These are phyloP conservation scores for Linnemannia hyalina DNA, from an alignment of 192 early-diverging fungal species.

Conservation along the genomic window DNA sequence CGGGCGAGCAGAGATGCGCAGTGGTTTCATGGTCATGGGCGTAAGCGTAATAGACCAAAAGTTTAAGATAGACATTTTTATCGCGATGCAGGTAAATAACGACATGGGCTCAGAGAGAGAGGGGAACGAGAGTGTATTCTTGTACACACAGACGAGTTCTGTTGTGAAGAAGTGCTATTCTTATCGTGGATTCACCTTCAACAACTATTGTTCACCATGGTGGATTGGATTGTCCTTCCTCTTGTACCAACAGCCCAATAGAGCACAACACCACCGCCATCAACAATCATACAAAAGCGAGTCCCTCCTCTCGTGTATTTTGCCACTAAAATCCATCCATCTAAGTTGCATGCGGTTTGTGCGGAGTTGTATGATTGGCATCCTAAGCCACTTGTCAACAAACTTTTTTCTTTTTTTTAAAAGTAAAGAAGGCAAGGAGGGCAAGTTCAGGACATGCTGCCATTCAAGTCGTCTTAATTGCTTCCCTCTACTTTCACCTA, in stretches of 20 bases:
- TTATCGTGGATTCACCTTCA: background rate
- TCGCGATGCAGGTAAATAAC: background rate
- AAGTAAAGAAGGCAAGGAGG: background rate
- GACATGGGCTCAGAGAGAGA: background rate
- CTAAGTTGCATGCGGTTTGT: too few relatives aligned
- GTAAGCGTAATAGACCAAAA: background rate
- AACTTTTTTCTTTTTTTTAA: constrained; percentile 14
- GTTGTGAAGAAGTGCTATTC: background rate
- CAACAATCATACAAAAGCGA: too few relatives aligned
- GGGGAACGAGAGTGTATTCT: background rate
- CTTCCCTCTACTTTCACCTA: background rate
- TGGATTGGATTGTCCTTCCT: background rate
- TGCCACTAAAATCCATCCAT: background rate
- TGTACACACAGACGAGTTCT: background rate
- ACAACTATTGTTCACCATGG: background rate
- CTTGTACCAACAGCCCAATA: background rate
- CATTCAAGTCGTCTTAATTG: background rate
- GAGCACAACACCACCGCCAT: background rate
- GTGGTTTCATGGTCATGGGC: background rate
- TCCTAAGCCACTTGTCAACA: background rate
- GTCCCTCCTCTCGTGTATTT: background rate
- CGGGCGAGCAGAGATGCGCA: background rate
- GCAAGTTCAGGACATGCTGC: background rate
- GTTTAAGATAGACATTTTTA: too few relatives aligned
- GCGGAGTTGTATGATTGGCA: too few relatives aligned